These are phyloP conservation scores for Epichloe coenophiala DNA, from an alignment of 2,329 filamentous ascomycete species.

Conservation along the genomic window DNA sequence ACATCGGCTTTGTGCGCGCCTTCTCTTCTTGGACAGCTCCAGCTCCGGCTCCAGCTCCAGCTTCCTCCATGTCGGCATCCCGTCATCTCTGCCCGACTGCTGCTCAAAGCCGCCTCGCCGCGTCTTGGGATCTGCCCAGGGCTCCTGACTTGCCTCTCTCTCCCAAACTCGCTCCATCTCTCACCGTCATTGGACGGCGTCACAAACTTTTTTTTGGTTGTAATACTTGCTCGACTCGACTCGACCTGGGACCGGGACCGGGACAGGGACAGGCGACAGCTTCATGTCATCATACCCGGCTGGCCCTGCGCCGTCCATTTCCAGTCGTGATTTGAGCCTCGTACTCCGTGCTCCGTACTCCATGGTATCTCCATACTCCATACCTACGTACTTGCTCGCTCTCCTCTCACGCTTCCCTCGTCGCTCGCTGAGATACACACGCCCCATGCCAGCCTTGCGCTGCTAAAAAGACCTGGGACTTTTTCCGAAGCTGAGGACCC, in stretches of 20 bases:
- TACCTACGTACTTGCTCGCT: too few relatives aligned
- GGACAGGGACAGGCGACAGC: not conserved
- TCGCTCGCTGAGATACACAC: not conserved
- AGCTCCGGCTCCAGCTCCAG: not conserved
- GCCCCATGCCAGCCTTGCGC: not conserved
- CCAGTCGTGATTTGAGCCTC: too few relatives aligned
- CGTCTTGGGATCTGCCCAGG: constrained; percentile 5
- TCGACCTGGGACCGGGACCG: not conserved
- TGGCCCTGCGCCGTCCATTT: too few relatives aligned
- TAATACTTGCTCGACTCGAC: not conserved
- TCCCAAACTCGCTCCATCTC: constrained; percentile 1
- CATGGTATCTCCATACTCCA: too few relatives aligned
- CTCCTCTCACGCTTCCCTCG: too few relatives aligned
- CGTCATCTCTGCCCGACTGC: constrained; percentile 10
- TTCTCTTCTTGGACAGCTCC: constrained; percentile 3
- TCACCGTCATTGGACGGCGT: not conserved
- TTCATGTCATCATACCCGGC: not conserved
- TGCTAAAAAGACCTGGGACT: not conserved
- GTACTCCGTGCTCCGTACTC: too few relatives aligned
- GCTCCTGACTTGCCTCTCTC: not conserved
- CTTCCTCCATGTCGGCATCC: constrained; percentile 1
- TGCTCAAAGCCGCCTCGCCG: constrained; percentile 6
- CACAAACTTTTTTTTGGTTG: not conserved
- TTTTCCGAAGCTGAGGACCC: not conserved
- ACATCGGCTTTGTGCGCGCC: constrained; percentile 1